Evolutionary conservation across 805 yeast species (phyloP), one percentile per base, ranked within the genome.

Genomic region (Yamadazyma tumulicola): DNA sequence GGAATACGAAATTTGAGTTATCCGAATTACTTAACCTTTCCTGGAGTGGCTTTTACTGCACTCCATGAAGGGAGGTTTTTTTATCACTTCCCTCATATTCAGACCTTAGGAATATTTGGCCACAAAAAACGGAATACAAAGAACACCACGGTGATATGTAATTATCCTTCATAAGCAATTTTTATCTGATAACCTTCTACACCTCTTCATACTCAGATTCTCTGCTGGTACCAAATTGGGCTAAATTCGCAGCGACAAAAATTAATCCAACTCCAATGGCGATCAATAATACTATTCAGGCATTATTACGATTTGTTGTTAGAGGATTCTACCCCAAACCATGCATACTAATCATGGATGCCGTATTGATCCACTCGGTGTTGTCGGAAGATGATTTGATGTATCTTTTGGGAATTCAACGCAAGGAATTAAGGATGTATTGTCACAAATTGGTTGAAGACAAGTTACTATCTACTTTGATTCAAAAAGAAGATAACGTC

Each of bases 381-480:
- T 71, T 91, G 19, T 82, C 89, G 13, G 98, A 93, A 59, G 97
- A 91, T 42, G 98, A 93, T 59, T 67, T 93, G 53, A 75, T 84
- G 19, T 80, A 77, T 51, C 67, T 93, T 34, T 67, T 91, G 29
- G 89, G 93, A 14, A 79, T 93, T 47, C 87, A 86, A 47, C 74
- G 88, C 35, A 91, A 91, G 51, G 96, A 87, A 50, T 69, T 93
- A 28, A 77, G 97, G 38, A 77, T 91, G 8, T 68, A 85, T 28
- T 83, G 95, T 55, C 83, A 88, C 38, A 74, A 79, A 49, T 64
- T 93, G 26, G 75, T 87, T 10, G 96, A 91, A 19, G 98, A 93
- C 66, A 69, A 94, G 39, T 59, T 93, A 34, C 54, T 93, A 16
- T 74, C 78, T 5, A 75, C 75, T 22, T 89, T 85, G 42, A 72